These are phyloP conservation scores for Sporothrix luriei DNA, from an alignment of 2,329 filamentous ascomycete species.

Conservation along the genomic window DNA sequence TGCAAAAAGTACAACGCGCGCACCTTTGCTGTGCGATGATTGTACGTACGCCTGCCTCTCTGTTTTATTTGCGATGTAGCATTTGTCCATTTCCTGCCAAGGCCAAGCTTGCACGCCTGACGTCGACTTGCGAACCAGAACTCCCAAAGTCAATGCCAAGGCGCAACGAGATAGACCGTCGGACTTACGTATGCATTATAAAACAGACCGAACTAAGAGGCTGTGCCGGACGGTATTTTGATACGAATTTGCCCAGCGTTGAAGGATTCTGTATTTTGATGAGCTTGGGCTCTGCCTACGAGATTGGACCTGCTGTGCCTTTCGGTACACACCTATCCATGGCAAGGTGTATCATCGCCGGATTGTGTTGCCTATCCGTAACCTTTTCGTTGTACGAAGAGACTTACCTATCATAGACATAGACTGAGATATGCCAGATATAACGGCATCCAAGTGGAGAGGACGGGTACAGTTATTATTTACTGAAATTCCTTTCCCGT, in stretches of 20 bases:
- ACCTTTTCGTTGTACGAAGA: neutral
- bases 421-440: neutral
- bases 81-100: neutral
- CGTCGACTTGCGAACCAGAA: too few species aligned
- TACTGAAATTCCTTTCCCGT: neutral
- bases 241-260: too few species aligned
- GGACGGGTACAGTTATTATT: neutral
- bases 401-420: neutral
- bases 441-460: neutral
- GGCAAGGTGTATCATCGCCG: neutral
- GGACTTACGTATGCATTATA: neutral
- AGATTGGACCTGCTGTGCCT: neutral
- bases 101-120: too few species aligned
- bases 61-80: neutral
- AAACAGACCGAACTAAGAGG: constrained; percentile 6
- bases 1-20: neutral
- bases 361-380: neutral
- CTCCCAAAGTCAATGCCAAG: neutral
- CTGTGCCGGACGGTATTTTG: neutral
- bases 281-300: neutral
- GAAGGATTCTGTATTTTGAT: neutral
- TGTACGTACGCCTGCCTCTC: too few species aligned
- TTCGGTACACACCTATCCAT: neutral
- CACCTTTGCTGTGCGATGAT: neutral
- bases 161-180: neutral